Evolutionary conservation across 805 yeast species (phyloP), one percentile per base, ranked within the genome.

Genomic region (Diddensiella transvaalensis): DNA sequence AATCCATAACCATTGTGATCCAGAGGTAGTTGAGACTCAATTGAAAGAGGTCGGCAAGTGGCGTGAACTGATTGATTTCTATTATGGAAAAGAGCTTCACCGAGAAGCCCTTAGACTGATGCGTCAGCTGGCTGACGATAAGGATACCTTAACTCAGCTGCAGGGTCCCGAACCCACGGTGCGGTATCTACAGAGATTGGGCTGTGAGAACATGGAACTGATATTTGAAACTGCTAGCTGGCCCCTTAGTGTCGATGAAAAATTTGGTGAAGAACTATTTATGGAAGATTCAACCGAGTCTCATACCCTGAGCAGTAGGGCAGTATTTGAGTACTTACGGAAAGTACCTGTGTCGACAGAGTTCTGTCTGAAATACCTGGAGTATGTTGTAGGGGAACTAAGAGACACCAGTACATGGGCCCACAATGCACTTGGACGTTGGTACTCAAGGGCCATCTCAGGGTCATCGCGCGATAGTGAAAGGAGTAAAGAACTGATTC

Each of bases 31-130:
- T 1, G 77, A 78, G 42, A 74, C 77, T 44, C 73, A 88, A 23
- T 63, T 73, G 8, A 47, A 51, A 4, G 60, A 67, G 3, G 68
- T 74, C 4, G 67, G 71, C 2, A 75, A 78, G 60, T 77, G 78
- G 56, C 76, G 76, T 26, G 96, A 88, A 57, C 70, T 90, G 37
- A 74, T 87, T 5, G 95, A 86, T 59, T 90, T 87, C 60, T 87
- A 84, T 57, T 81, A 71, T 55, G 78, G 83, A n/a, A 71, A 83
- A 45, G 61, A 67, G 1, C 61, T 76, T 42, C 96, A 88, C 64
- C 68, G 70, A 4, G 79, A 82, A 44, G 95, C 96, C 0, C 67
- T 93, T 37, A 67, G 73, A 3, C 72, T 86, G 60, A 68, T 91
- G 17, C 66, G 69, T n/a, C 64, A 62, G 11, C 49, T 76, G 22